Evolutionary conservation across 148 eudicot species (phyloP).

Genomic region (Bassia scoparia): DNA sequence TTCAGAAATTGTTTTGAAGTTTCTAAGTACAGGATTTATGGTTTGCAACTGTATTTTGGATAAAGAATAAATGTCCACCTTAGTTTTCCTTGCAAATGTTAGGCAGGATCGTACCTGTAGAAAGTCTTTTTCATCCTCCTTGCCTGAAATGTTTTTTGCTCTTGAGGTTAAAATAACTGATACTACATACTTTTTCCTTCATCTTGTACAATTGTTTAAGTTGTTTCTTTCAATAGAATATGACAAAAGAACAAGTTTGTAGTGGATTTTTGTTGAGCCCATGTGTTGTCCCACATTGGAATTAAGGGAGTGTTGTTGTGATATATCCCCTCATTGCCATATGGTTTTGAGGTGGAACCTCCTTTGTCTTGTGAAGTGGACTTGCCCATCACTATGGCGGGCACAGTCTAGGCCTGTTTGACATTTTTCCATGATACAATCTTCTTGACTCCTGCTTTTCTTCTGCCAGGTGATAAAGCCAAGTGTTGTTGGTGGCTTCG

Average conservation of each 20-base stretch:
- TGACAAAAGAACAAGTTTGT: background rate
- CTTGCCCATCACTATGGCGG: too few relatives aligned
- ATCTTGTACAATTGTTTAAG: background rate
- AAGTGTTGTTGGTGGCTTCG: slow-evolving; percentile 89
- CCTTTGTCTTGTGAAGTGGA: too few relatives aligned
- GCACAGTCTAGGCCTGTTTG: too few relatives aligned
- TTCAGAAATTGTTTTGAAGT: background rate
- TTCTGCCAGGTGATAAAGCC: slow-evolving; percentile 85
- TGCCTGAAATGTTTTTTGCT: background rate
- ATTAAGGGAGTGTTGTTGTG: too few relatives aligned
- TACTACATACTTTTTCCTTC: background rate
- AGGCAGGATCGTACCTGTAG: background rate
- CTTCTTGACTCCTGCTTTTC: slow-evolving; percentile 1
- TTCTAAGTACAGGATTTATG: background rate
- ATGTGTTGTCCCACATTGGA: too few relatives aligned
- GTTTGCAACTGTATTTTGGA: background rate
- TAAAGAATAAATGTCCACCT: background rate
- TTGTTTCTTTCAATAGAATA: too few relatives aligned
- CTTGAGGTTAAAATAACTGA: slow-evolving; percentile 5
- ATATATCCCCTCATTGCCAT: too few relatives aligned
- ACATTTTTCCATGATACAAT: background rate
- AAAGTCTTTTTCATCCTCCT: background rate
- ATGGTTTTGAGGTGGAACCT: too few relatives aligned
- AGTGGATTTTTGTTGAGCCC: too few relatives aligned
- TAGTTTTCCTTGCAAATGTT: background rate